A percentile compares a stretch with the other conserved stretches of the same genome.
Conservation (phyloP, 345 rosid species). For the Erodium maritimum region DNA sequence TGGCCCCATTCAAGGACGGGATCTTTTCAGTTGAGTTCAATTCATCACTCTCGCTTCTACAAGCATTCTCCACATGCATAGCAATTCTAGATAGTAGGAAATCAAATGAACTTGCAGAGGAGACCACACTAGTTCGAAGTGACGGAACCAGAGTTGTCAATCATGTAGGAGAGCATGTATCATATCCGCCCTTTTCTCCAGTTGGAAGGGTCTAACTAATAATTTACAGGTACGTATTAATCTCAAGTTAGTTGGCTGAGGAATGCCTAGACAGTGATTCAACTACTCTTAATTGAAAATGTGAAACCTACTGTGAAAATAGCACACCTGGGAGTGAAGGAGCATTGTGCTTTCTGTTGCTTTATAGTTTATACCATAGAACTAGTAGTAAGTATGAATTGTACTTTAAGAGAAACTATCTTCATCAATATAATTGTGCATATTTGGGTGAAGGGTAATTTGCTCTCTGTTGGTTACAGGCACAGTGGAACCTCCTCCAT, state of each 20-base stretch:
- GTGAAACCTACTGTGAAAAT: too few relatives aligned
- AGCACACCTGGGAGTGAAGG: too few relatives aligned
- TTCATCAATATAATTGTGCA: conserved; percentile 26
- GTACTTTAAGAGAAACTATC: conserved; percentile 2
- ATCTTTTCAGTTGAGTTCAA: conserved; percentile 62
- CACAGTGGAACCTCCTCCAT: neutral
- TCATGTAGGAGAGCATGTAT: conserved; percentile 25
- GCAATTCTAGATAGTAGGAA: conserved; percentile 45
- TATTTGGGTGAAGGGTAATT: conserved; percentile 8
- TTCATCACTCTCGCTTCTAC: conserved; percentile 46
- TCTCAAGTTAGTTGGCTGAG: conserved; percentile 1
- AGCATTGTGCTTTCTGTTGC: too few relatives aligned
- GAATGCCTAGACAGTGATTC: too few relatives aligned
- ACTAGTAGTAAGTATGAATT: too few relatives aligned
- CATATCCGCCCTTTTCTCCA: conserved; percentile 66
- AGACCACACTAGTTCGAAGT: conserved; percentile 9
- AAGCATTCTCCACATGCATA: conserved; percentile 68
- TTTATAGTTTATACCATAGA: too few relatives aligned
- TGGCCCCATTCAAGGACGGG: conserved; percentile 50
- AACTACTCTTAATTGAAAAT: too few relatives aligned
- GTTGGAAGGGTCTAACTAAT: conserved; percentile 50
- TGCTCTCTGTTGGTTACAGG: neutral
- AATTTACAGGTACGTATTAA: neutral
- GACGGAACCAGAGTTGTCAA: conserved; percentile 22
- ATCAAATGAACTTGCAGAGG: conserved; percentile 3